These are phyloP conservation scores for Uronychia setigera DNA, from an alignment of 73 alveolate genomes.

Conservation along the genomic window DNA sequence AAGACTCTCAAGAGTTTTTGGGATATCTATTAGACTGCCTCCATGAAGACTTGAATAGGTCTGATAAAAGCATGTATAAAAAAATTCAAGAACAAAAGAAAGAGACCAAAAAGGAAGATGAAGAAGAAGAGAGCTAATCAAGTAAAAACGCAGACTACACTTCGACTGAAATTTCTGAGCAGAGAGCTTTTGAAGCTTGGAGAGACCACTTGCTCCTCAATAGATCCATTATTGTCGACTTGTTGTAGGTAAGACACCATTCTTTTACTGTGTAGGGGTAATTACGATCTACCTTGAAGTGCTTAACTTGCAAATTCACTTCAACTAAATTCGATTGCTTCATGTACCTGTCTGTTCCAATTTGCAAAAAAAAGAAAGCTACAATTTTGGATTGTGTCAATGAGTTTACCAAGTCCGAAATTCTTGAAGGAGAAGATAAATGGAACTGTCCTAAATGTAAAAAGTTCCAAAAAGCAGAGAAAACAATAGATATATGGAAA, in stretches of 20 bases:
- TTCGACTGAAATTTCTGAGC: constrained; percentile 8
- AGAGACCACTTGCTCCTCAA: constrained; percentile 31
- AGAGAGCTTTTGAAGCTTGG: constrained; percentile 54
- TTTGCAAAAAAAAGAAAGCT: constrained; percentile 58
- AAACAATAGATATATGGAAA: constrained; percentile 87
- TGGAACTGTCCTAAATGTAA: constrained; percentile 93
- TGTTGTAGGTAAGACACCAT: constrained; percentile 15
- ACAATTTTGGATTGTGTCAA: constrained; percentile 65
- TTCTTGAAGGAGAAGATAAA: constrained; percentile 76
- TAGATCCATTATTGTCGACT: constrained; percentile 49
- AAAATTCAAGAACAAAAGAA: too few relatives aligned
- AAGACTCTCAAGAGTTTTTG: constrained; percentile 97
- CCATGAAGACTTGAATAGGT: constrained; percentile 97
- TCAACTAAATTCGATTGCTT: constrained; percentile 61
- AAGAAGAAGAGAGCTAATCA: constrained; percentile 1
- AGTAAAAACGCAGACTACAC: background rate
- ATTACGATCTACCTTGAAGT: constrained; percentile 39
- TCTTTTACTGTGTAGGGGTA: constrained; percentile 16
- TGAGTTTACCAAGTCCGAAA: constrained; percentile 83
- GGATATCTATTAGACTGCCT: constrained; percentile 91
- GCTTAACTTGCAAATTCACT: constrained; percentile 25
- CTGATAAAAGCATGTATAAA: constrained; percentile 9
- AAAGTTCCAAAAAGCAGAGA: constrained; percentile 66
- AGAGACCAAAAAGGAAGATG: constrained; percentile 24
- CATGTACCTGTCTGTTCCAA: constrained; percentile 84